These are phyloP conservation scores for Talaromyces marneffei DNA, from an alignment of 2,329 filamentous ascomycete species.

Conservation along the genomic window DNA sequence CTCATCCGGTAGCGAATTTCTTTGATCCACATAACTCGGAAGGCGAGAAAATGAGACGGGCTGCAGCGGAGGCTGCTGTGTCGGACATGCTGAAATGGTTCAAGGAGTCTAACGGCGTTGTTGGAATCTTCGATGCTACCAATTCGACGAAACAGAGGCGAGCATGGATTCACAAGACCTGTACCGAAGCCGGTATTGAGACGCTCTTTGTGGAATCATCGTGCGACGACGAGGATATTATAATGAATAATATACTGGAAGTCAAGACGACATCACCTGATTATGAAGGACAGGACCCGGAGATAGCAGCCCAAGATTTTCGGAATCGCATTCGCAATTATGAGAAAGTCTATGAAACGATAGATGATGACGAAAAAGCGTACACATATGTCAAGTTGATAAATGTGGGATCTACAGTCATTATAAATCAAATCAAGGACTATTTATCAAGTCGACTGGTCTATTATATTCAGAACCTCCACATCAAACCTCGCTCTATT, in stretches of 20 bases:
- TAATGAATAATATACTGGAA: slow-evolving; percentile 97
- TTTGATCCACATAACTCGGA: slow-evolving; percentile 88
- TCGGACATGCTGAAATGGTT: slow-evolving; percentile 96
- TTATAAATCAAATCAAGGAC: slow-evolving; percentile 96
- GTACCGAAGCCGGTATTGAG: slow-evolving; percentile 70
- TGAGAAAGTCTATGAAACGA: slow-evolving; percentile 91
- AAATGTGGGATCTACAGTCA: slow-evolving; percentile 89
- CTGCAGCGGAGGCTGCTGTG: slow-evolving; percentile 85
- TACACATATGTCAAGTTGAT: slow-evolving; percentile 97
- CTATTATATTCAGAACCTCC: slow-evolving; percentile 97
- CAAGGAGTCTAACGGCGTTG: slow-evolving; percentile 65
- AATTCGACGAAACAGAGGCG: slow-evolving; percentile 89
- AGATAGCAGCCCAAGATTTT: slow-evolving; percentile 85
- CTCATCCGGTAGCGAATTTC: slow-evolving; percentile 87
- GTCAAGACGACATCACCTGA: slow-evolving; percentile 96
- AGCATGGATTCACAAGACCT: slow-evolving; percentile 82
- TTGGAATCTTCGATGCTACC: slow-evolving; percentile 92
- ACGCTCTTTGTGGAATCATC: slow-evolving; percentile 95
- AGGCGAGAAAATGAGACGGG: slow-evolving; percentile 80
- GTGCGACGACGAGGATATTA: slow-evolving; percentile 90
- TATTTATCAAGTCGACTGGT: slow-evolving; percentile 94
- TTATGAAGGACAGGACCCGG: slow-evolving; percentile 89
- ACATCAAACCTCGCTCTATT: slow-evolving; percentile 92
- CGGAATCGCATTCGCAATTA: slow-evolving; percentile 92
- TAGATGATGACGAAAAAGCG: slow-evolving; percentile 80